Conservation (phyloP, 2,329 filamentous ascomycete species). For the Neopestalotiopsis rosae region DNA sequence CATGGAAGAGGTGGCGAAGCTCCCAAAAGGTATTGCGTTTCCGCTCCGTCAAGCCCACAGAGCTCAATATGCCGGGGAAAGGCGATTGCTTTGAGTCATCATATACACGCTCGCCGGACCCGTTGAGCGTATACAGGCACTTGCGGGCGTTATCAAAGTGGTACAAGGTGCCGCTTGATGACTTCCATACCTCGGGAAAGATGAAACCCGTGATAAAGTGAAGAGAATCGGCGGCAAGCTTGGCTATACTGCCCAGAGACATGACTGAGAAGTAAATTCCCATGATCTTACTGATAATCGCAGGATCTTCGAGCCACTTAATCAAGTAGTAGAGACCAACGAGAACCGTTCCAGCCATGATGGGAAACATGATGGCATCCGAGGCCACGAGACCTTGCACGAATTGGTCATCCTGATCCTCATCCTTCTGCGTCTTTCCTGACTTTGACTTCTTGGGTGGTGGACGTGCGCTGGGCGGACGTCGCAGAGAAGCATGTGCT, state of each 20-base stretch:
- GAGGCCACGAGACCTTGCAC: conserved; percentile 70
- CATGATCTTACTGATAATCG: conserved; percentile 81
- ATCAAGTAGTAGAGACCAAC: conserved; percentile 85
- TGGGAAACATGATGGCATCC: conserved; percentile 84
- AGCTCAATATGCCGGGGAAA: conserved; percentile 43
- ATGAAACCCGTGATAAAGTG: conserved; percentile 68
- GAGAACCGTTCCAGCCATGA: conserved; percentile 76
- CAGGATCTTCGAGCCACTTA: conserved; percentile 83
- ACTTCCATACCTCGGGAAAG: conserved; percentile 75
- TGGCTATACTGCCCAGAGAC: conserved; percentile 77
- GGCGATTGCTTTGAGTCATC: conserved; percentile 42
- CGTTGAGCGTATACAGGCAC: conserved; percentile 40
- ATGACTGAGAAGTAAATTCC: conserved; percentile 83
- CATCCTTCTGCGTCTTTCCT: conserved; percentile 50
- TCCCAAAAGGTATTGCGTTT: conserved; percentile 49
- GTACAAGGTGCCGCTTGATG: conserved; percentile 47
- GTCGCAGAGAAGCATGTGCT: conserved; percentile 82
- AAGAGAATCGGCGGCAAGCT: conserved; percentile 75
- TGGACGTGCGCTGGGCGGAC: conserved; percentile 79
- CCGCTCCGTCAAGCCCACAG: conserved; percentile 31
- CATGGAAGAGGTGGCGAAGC: conserved; percentile 53
- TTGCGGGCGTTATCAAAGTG: conserved; percentile 48
- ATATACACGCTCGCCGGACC: conserved; percentile 30
- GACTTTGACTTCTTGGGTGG: conserved; percentile 45
- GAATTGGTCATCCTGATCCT: conserved; percentile 59